A percentile compares a stretch with the other conserved stretches of the same genome.
Conservation (phyloP, 768 basidiomycete genomes). For the Antrodiella citrinella region DNA sequence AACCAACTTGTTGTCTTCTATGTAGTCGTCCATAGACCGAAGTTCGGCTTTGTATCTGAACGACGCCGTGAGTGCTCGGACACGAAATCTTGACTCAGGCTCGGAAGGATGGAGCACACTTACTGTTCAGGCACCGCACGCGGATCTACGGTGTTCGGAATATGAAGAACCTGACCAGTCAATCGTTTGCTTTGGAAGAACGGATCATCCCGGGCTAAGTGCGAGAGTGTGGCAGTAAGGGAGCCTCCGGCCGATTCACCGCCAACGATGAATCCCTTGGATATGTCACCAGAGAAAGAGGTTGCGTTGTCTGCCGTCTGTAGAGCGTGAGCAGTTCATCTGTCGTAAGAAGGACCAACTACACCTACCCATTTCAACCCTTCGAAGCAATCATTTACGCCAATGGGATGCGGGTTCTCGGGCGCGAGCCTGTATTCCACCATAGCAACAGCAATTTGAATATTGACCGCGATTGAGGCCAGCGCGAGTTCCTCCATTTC, state of each 20-base stretch:
- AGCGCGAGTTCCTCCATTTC: slow-evolving; percentile 16
- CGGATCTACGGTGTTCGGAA: slow-evolving; percentile 14
- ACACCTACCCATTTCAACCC: slow-evolving; percentile 20
- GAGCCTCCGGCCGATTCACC: slow-evolving; percentile 18
- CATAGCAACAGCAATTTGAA: slow-evolving; percentile 14
- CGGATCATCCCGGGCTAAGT: slow-evolving; percentile 15
- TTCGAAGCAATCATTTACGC: slow-evolving; percentile 15
- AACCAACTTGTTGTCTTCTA: background rate
- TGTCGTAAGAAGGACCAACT: background rate
- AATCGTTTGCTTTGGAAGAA: slow-evolving; percentile 11
- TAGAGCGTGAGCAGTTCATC: background rate
- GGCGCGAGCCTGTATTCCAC: slow-evolving; percentile 19
- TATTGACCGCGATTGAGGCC: slow-evolving; percentile 9
- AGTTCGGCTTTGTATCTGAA: background rate
- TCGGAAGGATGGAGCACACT: background rate
- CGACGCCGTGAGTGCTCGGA: background rate
- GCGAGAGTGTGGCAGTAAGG: slow-evolving; percentile 14
- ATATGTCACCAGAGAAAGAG: slow-evolving; percentile 6
- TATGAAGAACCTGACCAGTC: slow-evolving; percentile 19
- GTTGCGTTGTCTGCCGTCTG: slow-evolving; percentile 3
- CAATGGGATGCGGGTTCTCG: slow-evolving; percentile 18
- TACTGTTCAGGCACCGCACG: slow-evolving; percentile 14
- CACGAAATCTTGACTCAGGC: background rate
- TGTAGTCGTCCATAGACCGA: background rate
- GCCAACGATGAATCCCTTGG: slow-evolving; percentile 16